phyloP scores from a whole-genome alignment of 176 grass and related monocot genomes.

The Ampelocalamus luodianensis region DNA sequence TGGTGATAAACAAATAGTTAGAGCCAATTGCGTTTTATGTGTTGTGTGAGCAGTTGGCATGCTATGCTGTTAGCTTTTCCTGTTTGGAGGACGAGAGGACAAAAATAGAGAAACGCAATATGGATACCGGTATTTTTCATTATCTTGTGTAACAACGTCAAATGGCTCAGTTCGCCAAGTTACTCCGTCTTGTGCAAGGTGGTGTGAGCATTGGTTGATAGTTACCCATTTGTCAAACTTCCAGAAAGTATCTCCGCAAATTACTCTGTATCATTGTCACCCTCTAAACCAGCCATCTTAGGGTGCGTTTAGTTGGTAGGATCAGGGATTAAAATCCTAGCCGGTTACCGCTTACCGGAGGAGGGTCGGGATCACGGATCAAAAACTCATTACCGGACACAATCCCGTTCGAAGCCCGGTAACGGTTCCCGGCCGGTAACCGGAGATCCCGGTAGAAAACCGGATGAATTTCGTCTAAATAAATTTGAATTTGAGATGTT shows the following conservation, averaged over 20 bases:
- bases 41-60: conserved; percentile 11
- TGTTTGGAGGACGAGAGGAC: conserved; percentile 7
- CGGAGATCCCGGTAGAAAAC: too few relatives aligned
- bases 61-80: background rate
- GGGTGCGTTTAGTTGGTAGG: too few relatives aligned
- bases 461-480: too few relatives aligned
- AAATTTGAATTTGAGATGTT: too few relatives aligned
- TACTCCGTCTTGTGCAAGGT: background rate
- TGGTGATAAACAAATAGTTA: conserved; percentile 6
- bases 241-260: background rate
- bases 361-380: too few relatives aligned
- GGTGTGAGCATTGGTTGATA: background rate
- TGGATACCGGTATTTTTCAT: background rate
- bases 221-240: background rate
- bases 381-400: too few relatives aligned
- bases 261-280: background rate
- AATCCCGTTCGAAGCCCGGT: too few relatives aligned
- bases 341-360: too few relatives aligned
- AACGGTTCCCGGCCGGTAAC: too few relatives aligned
- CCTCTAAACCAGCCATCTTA: background rate
- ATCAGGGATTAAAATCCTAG: too few relatives aligned
- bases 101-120: background rate
- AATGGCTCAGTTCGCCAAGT: background rate
- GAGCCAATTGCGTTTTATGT: background rate
- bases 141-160: background rate